Conservation (phyloP, 2,329 filamentous ascomycete species). For the Alternaria panax region DNA sequence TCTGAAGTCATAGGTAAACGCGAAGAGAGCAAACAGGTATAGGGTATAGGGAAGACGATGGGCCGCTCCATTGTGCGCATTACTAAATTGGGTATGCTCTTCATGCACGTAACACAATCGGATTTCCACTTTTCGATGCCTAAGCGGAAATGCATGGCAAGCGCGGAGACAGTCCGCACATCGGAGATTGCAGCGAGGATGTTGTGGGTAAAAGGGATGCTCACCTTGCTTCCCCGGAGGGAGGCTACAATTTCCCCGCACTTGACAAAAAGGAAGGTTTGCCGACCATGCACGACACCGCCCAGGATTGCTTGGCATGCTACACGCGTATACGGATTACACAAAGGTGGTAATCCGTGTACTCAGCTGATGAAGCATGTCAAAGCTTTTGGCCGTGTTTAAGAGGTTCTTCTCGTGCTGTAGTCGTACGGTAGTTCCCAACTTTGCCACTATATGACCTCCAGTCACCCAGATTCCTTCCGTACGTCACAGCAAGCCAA, state of each 20-base stretch:
- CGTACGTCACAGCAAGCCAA: neutral
- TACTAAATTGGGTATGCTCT: neutral
- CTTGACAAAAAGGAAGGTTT: conserved; percentile 18
- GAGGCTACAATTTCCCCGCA: conserved; percentile 14
- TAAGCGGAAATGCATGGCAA: neutral
- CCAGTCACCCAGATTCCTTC: neutral
- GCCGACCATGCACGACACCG: conserved; percentile 10
- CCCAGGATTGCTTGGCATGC: neutral
- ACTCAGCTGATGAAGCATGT: neutral
- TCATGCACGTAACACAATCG: neutral
- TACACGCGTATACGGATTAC: conserved; percentile 7
- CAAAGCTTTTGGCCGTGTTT: neutral
- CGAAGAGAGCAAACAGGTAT: neutral
- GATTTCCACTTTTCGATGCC: neutral
- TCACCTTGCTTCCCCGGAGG: conserved; percentile 10
- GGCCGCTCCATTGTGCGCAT: neutral
- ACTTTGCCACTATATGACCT: neutral
- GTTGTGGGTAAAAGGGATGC: conserved; percentile 1
- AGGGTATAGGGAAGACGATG: neutral
- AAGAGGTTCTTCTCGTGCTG: neutral
- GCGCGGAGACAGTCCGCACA: neutral
- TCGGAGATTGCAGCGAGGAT: conserved; percentile 6
- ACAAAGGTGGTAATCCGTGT: conserved; percentile 13
- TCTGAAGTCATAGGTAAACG: neutral
- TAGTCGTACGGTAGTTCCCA: neutral